Conservation (phyloP, 1,284 basidiomycete genomes). For the Athelia psychrophila region DNA sequence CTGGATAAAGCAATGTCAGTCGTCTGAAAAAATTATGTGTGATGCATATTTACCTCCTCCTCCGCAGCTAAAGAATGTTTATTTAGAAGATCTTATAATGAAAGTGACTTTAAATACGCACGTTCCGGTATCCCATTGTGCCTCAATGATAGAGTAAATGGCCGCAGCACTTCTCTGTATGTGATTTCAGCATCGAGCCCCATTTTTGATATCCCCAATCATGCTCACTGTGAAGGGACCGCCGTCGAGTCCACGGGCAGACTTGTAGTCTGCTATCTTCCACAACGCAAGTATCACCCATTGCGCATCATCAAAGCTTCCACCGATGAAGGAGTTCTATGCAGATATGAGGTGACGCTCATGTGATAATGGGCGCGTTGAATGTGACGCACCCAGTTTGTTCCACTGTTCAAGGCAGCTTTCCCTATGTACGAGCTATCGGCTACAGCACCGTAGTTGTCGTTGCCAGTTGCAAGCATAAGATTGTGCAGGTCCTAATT, state of each 20-base stretch:
- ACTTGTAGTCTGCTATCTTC: constrained; percentile 54
- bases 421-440: constrained; percentile 41
- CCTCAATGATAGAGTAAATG: constrained; percentile 47
- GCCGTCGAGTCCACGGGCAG: constrained; percentile 28
- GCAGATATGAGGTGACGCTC: not conserved
- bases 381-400: constrained; percentile 40
- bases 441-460: constrained; percentile 36
- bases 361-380: constrained; percentile 45
- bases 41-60: constrained; percentile 33
- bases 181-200: constrained; percentile 2
- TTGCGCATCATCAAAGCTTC: constrained; percentile 19
- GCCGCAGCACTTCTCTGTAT: constrained; percentile 35
- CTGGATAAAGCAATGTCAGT: constrained; percentile 19
- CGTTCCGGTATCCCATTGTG: constrained; percentile 40
- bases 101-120: too few relatives aligned
- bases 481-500: constrained; percentile 48
- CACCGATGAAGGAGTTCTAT: too few relatives aligned
- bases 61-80: constrained; percentile 29
- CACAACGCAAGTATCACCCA: constrained; percentile 51
- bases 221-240: constrained; percentile 33
- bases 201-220: not conserved
- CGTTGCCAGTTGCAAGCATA: constrained; percentile 40
- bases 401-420: constrained; percentile 33
- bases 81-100: too few relatives aligned
- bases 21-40: not conserved